Conservation (phyloP, 2,329 filamentous ascomycete genomes). For the Pseudocercospora vitis region DNA sequence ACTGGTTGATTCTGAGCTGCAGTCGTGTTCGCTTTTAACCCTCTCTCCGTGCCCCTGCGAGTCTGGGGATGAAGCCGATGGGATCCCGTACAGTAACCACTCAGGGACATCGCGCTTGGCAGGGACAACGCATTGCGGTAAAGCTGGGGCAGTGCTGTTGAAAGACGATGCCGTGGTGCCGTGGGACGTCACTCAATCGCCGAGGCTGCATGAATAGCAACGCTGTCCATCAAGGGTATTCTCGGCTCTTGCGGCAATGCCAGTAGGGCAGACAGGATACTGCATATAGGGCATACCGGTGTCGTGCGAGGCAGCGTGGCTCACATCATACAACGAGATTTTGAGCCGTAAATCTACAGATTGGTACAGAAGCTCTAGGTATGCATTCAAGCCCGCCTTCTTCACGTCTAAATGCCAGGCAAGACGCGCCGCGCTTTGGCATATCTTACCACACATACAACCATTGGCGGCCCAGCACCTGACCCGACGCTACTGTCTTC, state of each 20-base stretch:
- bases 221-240: neutral
- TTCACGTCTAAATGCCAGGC: slow-evolving; percentile 2
- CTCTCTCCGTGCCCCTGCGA: too few species aligned
- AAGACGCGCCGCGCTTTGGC: slow-evolving; percentile 12
- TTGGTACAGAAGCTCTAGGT: slow-evolving; percentile 24
- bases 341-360: slow-evolving; percentile 26
- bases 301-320: neutral
- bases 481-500: slow-evolving; percentile 9
- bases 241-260: neutral
- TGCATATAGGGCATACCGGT: neutral
- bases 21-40: too few species aligned
- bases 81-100: neutral
- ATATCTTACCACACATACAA: slow-evolving; percentile 12
- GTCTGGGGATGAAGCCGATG: neutral
- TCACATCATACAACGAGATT: neutral
- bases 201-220: neutral
- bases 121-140: slow-evolving; percentile 1
- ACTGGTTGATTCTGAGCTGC: too few species aligned
- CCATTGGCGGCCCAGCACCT: slow-evolving; percentile 14
- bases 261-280: neutral
- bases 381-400: slow-evolving; percentile 23
- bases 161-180: neutral
- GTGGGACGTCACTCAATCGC: slow-evolving; percentile 1
- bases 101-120: neutral
- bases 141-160: too few species aligned